Evolutionary conservation across 768 basidiomycete species (phyloP), one percentile per base, ranked within the genome.

Genomic region (Rhodotorula graminis): DNA sequence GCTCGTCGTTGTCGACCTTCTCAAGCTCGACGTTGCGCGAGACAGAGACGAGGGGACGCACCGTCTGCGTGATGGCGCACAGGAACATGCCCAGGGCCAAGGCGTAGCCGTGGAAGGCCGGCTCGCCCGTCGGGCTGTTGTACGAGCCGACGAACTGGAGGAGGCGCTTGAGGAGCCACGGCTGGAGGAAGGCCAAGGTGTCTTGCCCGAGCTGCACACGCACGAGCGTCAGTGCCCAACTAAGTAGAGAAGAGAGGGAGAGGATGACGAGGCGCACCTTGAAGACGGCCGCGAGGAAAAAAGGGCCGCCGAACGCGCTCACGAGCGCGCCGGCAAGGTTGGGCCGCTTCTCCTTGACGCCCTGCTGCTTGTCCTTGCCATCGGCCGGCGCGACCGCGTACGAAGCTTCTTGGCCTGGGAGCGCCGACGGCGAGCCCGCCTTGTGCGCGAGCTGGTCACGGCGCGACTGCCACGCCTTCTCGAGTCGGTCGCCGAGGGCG

Each of bases 81-180:
- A 85, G 76, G 76, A 97, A 94, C 93, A 98, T 96, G 76, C 86
- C 74, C 15, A 85, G 74, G 0, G 90, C 89, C 70, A 95, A 87
- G 12, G 85, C 80, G 76, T 93, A 92, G 7, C 95, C 95, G 75
- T 90, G 83, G 18, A 88, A 76, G 6, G 82, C 80, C 40, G 81
- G 82, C 81, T 86, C 63, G 79, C 82, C 80, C 46, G 76, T 56
- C 66, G 70, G 70, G 73, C 79, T 68, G 70, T 90, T 89, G 80
- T 95, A 96, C 6, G 82, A 81, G 0, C 90, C 87, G 58, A 98
- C 93, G 79, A 91, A 97, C 16, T 85, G 82, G 63, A 97, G 84
- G 10, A 98, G 83, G 77, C 87, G 84, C 14, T 90, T 87, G 33
- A 98, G 85, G 3, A 96, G 84, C 78, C 93, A 89, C 0, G 95